phyloP scores from a whole-genome alignment of 176 grass and related monocot genomes.

The Lolium multiflorum region DNA sequence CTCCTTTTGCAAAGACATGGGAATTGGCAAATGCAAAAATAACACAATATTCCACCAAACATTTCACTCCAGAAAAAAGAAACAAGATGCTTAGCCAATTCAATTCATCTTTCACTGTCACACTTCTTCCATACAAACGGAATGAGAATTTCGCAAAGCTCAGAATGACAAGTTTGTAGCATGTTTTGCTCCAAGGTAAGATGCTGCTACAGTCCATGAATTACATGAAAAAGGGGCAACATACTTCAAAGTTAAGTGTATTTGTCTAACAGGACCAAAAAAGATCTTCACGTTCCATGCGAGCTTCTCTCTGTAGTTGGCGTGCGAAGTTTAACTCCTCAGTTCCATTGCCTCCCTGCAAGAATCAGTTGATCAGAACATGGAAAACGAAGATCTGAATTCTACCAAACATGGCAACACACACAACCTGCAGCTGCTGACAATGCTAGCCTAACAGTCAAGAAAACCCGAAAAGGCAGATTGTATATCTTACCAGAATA shows the following conservation, averaged over 20 bases:
- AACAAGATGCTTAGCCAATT: too few species aligned
- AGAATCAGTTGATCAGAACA: not conserved
- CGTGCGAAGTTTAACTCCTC: not conserved
- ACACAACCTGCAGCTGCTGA: not conserved
- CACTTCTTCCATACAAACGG: not conserved
- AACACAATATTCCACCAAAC: not conserved
- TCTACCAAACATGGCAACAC: not conserved
- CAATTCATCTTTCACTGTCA: not conserved
- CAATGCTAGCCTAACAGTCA: not conserved
- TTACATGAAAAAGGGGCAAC: not conserved
- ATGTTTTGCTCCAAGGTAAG: not conserved
- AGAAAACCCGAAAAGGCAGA: not conserved
- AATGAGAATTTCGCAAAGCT: not conserved
- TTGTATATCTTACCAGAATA: not conserved
- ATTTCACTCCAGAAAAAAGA: not conserved
- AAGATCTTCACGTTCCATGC: not conserved
- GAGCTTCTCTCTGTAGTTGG: not conserved
- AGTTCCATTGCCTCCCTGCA: conserved; percentile 41
- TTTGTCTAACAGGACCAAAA: conserved; percentile 7
- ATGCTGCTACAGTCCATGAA: not conserved
- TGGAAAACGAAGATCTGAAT: not conserved
- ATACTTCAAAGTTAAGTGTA: not conserved
- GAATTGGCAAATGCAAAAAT: not conserved
- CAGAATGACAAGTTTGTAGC: not conserved
- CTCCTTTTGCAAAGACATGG: not conserved